Conservation (phyloP, 306 rosid species). For the Ormosia semicastrata region DNA sequence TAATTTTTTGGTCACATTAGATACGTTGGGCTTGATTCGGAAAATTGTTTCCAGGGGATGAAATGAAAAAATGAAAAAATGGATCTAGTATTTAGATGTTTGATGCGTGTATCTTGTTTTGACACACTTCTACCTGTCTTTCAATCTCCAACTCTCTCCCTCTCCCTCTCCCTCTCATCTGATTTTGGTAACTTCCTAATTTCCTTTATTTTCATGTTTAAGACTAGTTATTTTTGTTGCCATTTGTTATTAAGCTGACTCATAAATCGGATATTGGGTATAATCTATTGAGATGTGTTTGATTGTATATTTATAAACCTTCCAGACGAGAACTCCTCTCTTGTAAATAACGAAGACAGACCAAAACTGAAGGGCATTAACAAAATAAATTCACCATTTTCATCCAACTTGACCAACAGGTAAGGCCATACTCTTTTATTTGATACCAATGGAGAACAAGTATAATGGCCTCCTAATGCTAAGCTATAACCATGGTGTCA, state of each 20-base stretch:
- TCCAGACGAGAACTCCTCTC: no score
- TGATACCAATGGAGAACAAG: conserved; percentile 1
- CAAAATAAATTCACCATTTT: background rate
- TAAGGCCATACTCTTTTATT: background rate
- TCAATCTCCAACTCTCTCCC: background rate
- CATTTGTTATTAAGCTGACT: background rate
- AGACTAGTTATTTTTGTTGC: background rate
- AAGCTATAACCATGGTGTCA: background rate
- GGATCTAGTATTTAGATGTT: no score
- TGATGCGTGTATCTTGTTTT: background rate
- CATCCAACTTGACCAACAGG: background rate
- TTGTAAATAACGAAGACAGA: background rate
- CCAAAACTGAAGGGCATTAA: background rate
- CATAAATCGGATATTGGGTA: no score
- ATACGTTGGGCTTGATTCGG: background rate
- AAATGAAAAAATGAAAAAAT: no score
- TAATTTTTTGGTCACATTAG: background rate
- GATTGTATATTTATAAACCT: no score
- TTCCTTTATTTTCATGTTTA: background rate
- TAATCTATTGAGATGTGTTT: no score
- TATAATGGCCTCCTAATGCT: background rate
- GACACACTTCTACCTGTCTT: background rate
- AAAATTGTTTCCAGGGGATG: background rate
- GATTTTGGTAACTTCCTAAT: background rate
- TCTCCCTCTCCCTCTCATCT: background rate